A percentile compares a stretch with the other conserved stretches of the same genome.
phyloP scores from a whole-genome alignment of 2,329 filamentous ascomycete species.

The Exophiala sp. region DNA sequence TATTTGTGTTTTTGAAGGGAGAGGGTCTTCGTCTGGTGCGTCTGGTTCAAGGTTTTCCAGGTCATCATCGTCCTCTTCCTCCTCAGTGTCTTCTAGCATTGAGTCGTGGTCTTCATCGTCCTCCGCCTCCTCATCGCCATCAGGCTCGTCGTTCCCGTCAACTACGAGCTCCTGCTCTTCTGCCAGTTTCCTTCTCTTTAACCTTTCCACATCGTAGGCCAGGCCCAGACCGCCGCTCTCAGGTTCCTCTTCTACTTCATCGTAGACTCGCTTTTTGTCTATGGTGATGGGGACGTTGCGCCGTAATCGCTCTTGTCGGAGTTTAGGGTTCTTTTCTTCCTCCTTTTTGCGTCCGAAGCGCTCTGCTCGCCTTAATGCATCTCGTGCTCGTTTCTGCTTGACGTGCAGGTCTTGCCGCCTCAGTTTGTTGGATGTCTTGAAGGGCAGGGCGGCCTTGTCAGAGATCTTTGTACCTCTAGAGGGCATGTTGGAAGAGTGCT shows the following conservation, averaged over 20 bases:
- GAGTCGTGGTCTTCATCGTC: slow-evolving; percentile 59
- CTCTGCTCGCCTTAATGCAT: slow-evolving; percentile 70
- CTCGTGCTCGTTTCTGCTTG: slow-evolving; percentile 72
- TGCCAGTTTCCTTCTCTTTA: slow-evolving; percentile 47
- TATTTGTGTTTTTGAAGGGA: slow-evolving; percentile 26
- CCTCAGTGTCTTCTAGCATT: slow-evolving; percentile 65
- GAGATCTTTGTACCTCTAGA: slow-evolving; percentile 30
- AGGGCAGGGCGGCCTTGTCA: slow-evolving; percentile 43
- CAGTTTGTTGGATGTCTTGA: slow-evolving; percentile 68
- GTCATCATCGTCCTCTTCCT: slow-evolving; percentile 20
- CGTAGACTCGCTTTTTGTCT: slow-evolving; percentile 87
- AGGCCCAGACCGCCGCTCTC: slow-evolving; percentile 44
- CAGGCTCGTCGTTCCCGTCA: slow-evolving; percentile 43
- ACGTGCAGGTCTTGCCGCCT: slow-evolving; percentile 75
- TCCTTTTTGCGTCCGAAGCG: slow-evolving; percentile 77
- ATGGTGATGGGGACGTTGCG: slow-evolving; percentile 77
- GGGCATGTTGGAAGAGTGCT: slow-evolving; percentile 41
- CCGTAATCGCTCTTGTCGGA: slow-evolving; percentile 69
- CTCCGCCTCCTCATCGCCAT: slow-evolving; percentile 39
- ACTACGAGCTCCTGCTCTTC: slow-evolving; percentile 43
- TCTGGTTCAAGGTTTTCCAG: slow-evolving; percentile 21
- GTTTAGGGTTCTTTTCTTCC: slow-evolving; percentile 75
- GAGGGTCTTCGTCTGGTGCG: slow-evolving; percentile 19
- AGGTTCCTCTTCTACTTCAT: slow-evolving; percentile 61
- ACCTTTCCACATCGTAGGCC: slow-evolving; percentile 47